Evolutionary conservation across 2,329 filamentous ascomycete species (phyloP).

Genomic region (Trichophyton simii): DNA sequence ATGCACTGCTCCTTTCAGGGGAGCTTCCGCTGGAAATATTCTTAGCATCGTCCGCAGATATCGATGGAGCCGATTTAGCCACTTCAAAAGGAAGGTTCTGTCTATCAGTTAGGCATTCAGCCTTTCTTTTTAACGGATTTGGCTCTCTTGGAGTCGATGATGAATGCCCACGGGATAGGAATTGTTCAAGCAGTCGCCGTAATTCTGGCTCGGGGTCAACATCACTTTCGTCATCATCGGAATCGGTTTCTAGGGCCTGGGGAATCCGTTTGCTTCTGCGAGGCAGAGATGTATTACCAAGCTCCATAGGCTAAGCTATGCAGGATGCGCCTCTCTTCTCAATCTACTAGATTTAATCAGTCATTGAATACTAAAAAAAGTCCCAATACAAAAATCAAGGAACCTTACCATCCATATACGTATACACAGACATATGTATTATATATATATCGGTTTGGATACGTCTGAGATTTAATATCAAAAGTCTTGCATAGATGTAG

Average conservation of each 20-base stretch:
- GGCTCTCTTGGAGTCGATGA: background rate
- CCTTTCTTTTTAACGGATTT: background rate
- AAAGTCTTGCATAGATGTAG: too few species aligned
- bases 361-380: too few species aligned
- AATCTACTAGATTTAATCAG: background rate
- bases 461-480: too few species aligned
- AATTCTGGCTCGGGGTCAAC: conserved; percentile 15
- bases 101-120: background rate
- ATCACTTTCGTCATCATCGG: conserved; percentile 11
- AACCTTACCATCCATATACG: background rate
- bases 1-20: background rate
- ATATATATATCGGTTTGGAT: too few species aligned
- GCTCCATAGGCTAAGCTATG: background rate
- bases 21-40: background rate
- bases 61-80: background rate
- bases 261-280: background rate
- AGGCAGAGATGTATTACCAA: background rate
- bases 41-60: background rate
- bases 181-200: conserved; percentile 18
- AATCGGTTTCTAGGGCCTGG: background rate
- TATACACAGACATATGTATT: too few species aligned
- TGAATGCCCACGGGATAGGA: conserved; percentile 12
- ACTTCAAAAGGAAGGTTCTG: background rate
- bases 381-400: background rate
- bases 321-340: background rate